Percentiles rank a stretch among this genome's conserved stretches.
These are phyloP conservation scores for Tylopilus cervinicoccineus DNA, from an alignment of 768 basidiomycete genomes.

Conservation along the genomic window DNA sequence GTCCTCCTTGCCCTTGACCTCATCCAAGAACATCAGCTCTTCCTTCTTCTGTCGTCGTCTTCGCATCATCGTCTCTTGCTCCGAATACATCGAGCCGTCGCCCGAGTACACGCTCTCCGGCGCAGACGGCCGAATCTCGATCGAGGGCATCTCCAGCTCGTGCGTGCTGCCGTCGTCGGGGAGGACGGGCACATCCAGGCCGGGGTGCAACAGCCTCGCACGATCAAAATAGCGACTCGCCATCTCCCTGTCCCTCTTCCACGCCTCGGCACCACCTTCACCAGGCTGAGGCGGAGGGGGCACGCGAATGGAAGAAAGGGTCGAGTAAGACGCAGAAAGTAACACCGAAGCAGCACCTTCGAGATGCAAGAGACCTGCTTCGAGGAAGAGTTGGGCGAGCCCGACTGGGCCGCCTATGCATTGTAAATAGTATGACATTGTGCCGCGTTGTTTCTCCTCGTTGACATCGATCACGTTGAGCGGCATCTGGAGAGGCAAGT, in stretches of 20 bases:
- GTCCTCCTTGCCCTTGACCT: slow-evolving; percentile 46
- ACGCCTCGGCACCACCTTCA: slow-evolving; percentile 63
- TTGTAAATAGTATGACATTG: slow-evolving; percentile 56
- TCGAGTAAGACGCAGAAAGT: slow-evolving; percentile 69
- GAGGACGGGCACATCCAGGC: slow-evolving; percentile 65
- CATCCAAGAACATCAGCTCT: slow-evolving; percentile 45
- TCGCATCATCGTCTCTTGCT: slow-evolving; percentile 33
- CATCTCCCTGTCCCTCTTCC: slow-evolving; percentile 69
- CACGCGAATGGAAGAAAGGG: slow-evolving; percentile 72
- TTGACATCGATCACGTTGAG: slow-evolving; percentile 31
- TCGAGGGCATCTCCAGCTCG: slow-evolving; percentile 65
- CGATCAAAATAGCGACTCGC: slow-evolving; percentile 72
- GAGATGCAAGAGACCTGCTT: slow-evolving; percentile 76
- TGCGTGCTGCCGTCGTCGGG: slow-evolving; percentile 43
- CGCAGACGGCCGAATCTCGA: slow-evolving; percentile 42
- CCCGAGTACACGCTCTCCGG: slow-evolving; percentile 28
- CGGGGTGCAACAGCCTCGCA: slow-evolving; percentile 55
- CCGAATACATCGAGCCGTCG: slow-evolving; percentile 25
- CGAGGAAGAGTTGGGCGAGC: slow-evolving; percentile 71
- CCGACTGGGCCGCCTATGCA: slow-evolving; percentile 64
- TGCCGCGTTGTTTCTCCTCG: slow-evolving; percentile 46
- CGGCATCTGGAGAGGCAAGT: slow-evolving; percentile 55
- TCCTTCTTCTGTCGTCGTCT: slow-evolving; percentile 56
- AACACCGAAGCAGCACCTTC: slow-evolving; percentile 75
- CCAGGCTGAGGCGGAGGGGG: slow-evolving; percentile 48